These are phyloP conservation scores for Umbelopsis ramanniana DNA, from an alignment of 192 early-diverging fungal genomes.

Conservation along the genomic window DNA sequence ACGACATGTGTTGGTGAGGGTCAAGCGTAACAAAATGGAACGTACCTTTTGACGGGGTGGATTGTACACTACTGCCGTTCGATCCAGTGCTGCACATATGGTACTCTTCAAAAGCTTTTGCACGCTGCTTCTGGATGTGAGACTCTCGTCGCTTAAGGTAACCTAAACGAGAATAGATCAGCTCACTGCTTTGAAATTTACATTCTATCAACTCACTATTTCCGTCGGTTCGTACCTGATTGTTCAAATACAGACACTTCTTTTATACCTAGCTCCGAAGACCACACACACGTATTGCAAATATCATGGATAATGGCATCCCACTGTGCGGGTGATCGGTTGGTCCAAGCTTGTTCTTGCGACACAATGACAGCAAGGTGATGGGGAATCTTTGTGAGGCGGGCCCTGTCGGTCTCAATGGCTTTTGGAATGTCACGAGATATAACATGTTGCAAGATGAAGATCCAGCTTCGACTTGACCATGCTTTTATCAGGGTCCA, in stretches of 20 bases:
- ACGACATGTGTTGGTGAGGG: background rate
- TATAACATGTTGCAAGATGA: background rate
- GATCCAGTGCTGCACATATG: background rate
- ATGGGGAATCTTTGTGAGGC: constrained; percentile 15
- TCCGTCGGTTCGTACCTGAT: background rate
- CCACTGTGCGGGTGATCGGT: background rate
- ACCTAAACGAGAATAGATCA: background rate
- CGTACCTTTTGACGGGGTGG: background rate
- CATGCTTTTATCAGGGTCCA: constrained; percentile 5
- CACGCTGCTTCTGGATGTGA: background rate
- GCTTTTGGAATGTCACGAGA: background rate
- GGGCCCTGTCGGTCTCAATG: background rate
- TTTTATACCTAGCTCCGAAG: background rate
- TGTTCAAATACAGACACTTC: constrained; percentile 2
- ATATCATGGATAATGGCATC: constrained; percentile 1
- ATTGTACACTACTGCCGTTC: background rate
- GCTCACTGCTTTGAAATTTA: background rate
- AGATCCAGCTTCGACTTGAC: constrained; percentile 17
- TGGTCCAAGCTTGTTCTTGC: background rate
- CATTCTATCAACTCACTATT: background rate
- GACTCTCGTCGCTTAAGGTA: background rate
- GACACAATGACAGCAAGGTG: constrained; percentile 21
- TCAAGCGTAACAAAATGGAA: background rate
- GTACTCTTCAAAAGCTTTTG: constrained; percentile 9
- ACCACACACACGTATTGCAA: constrained; percentile 13